Base-by-base conservation (phyloP, 352 stramenopile genomes). In the Phytophthora sp. region DNA sequence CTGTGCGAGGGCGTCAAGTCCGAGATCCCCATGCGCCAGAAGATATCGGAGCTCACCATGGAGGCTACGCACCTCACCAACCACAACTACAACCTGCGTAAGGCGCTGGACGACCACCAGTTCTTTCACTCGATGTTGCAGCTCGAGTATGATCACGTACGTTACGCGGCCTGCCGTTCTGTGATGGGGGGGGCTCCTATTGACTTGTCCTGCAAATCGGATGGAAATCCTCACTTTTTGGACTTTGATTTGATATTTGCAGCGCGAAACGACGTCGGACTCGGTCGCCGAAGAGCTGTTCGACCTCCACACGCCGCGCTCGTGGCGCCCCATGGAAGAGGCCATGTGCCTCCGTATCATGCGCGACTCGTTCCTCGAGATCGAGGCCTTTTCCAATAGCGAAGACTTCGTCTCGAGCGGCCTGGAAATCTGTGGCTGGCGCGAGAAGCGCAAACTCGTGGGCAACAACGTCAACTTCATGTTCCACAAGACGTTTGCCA, bases 121-220 rank as follows among this genome's bases (percentile, higher is more conserved):
- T 87, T 87, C 56, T 87, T 87, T 59, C 79, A 87, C 62, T 82
- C 71, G 18, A 87, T 85, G 79, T 42, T 85, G 35, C 76, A 84
- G 45, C 71, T 87, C 51, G 79, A 87, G 59, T 85, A 79, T 49
- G 74, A 85, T n/a, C 71, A 84, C 50, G 77, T 86, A 83, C 69
- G 77, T 77, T 30, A 23, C 39, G 21, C 29, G 29, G 29, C 29
- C 29, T 33, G 29, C 29, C 29, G 2, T n/a, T 30, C 13, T 18
- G 46, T 54, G 3, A 33, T 33, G 29, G 29, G 29, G 29, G 29
- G 7, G 29, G 29, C 29, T 12, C 29, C 23, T 41, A 7, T 12
- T 42, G 9, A 26, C 26, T 23, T 38, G 6, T 44, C 24, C 12
- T 39, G n/a, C 31, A 39, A 38, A 49, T 55, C 47, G 15, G 29